Evolutionary conservation across 768 basidiomycete genomes (phyloP).

Genomic region (Dictyophora rubrovolvata): DNA sequence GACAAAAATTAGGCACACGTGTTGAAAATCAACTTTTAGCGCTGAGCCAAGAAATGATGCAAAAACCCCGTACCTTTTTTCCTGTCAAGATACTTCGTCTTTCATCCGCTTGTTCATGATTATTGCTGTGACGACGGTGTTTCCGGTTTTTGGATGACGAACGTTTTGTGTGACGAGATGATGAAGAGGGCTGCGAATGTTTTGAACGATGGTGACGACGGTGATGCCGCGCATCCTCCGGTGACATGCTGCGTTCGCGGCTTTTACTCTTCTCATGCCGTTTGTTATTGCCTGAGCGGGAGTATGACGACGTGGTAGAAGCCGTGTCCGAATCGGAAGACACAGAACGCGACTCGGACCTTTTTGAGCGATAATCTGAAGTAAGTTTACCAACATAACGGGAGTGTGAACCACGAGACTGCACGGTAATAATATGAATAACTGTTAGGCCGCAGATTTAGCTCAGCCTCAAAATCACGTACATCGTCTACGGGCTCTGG

Average conservation of each 20-base stretch:
- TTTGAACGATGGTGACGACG: not conserved
- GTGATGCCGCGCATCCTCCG: not conserved
- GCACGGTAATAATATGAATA: not conserved
- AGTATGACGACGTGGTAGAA: not conserved
- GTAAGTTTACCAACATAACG: too few relatives aligned
- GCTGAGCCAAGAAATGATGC: not conserved
- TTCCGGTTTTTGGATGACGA: constrained; percentile 21
- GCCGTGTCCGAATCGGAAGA: constrained; percentile 1
- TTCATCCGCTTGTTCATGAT: constrained; percentile 23
- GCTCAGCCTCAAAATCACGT: not conserved
- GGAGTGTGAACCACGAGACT: not conserved
- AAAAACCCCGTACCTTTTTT: constrained; percentile 36
- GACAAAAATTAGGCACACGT: not conserved
- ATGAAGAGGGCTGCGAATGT: not conserved
- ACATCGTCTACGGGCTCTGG: not conserved
- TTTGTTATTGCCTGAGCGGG: not conserved
- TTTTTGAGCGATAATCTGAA: not conserved
- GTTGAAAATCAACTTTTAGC: not conserved
- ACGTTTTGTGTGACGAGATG: not conserved
- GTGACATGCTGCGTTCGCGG: not conserved
- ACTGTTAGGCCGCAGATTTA: not conserved
- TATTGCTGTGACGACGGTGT: too few relatives aligned
- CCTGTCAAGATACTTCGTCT: constrained; percentile 49
- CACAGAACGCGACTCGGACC: not conserved
- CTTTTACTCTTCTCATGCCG: not conserved